phyloP scores from a whole-genome alignment of 148 eudicot genomes.

The Spergularia bocconei region DNA sequence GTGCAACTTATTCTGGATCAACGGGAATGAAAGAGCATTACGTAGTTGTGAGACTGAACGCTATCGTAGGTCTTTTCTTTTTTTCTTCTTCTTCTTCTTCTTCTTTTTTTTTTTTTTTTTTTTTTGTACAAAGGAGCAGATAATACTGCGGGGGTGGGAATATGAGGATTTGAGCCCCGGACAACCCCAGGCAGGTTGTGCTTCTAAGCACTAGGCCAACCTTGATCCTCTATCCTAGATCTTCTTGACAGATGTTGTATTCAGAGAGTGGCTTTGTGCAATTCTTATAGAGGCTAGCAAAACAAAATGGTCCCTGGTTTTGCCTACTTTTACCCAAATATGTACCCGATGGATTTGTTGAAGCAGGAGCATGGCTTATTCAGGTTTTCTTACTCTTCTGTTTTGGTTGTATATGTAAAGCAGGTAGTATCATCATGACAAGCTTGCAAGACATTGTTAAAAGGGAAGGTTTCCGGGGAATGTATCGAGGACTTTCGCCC shows the following conservation, averaged over 20 bases:
- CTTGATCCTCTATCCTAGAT: too few species aligned
- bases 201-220: too few species aligned
- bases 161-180: too few species aligned
- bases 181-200: too few species aligned
- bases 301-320: neutral
- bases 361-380: neutral
- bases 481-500: slow-evolving; percentile 95
- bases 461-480: slow-evolving; percentile 71
- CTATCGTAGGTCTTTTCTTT: neutral
- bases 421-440: slow-evolving; percentile 80
- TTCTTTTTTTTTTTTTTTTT: too few species aligned
- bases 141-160: too few species aligned
- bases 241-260: neutral
- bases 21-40: neutral
- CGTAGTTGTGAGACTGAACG: neutral
- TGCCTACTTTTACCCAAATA: neutral
- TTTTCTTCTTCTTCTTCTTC: too few species aligned
- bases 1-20: neutral
- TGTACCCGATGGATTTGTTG: neutral
- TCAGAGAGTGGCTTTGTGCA: neutral
- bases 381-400: neutral
- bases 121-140: too few species aligned
- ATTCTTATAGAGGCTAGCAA: neutral
- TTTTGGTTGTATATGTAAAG: slow-evolving; percentile 8
- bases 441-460: slow-evolving; percentile 66